Base-by-base conservation (phyloP, 768 basidiomycete genomes). In the Rhizopogon salebrosus region DNA sequence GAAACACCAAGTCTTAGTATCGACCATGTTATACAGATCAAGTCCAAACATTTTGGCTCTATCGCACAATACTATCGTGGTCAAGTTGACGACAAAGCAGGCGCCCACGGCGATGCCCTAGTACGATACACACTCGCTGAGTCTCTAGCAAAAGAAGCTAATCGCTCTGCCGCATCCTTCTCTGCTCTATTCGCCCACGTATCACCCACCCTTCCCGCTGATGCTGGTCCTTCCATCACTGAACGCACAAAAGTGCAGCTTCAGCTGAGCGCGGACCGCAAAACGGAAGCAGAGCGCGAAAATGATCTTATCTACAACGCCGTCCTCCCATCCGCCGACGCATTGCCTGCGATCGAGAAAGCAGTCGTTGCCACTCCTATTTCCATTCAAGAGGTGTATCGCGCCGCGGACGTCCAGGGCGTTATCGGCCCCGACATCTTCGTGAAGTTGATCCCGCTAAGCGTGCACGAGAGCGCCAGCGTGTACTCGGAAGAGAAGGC, bases 401-500 rank as follows among this genome's bases (percentile, higher is more conserved):
- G 84, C 14, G 77, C 89, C 6, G 84, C 90, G 0, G 94, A 98
- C 8, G 94, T 98, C 16, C 92, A 97, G 67, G 92, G 90, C 72
- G 82, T 93, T 43, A 97, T 99, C 59, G 97, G 97, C 1, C 82
- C 83, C 16, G 95, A 98, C 69, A 76, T 98, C 50, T 99, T 99
- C 68, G 66, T 83, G 55, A 79, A 85, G 40, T 80, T 99, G 4
- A 80, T 99, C 31, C 97, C 97, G 11, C 74, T 99, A 40, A 89
- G 89, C 60, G 93, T 99, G 6, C 95, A 98, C 65, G 95, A 98
- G 71, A 90, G 89, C 57, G 95, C 95, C 13, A 90, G 87, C 54
- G 85, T 99, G 13, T 99, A 99, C 68, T 95, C 93, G 0, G 97
- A 99, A 69, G 97, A 99, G 72, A 98, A 98, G 73, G 97, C 95